Evolutionary conservation across 208 protist species (phyloP).

Genomic region (Phytomonas sp.): DNA sequence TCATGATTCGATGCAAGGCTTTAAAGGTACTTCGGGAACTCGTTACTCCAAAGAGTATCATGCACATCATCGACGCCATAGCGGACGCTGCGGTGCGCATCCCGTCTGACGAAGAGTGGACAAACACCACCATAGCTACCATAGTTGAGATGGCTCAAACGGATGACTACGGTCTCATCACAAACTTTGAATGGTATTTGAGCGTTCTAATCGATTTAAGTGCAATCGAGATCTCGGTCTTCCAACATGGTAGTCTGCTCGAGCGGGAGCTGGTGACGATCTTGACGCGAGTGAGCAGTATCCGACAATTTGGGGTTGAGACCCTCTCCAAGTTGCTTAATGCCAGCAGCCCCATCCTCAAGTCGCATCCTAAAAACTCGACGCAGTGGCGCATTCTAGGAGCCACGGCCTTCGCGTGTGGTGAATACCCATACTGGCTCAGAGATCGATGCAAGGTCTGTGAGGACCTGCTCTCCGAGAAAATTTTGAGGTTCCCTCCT

Average conservation of each 20-base stretch:
- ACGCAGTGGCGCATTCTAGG: slow-evolving; percentile 77
- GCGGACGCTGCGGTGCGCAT: slow-evolving; percentile 33
- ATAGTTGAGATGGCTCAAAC: slow-evolving; percentile 72
- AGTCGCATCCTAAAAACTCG: slow-evolving; percentile 14
- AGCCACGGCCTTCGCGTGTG: slow-evolving; percentile 90
- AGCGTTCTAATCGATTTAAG: slow-evolving; percentile 89
- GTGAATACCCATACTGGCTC: slow-evolving; percentile 89
- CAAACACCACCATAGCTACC: slow-evolving; percentile 88
- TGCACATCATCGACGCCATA: slow-evolving; percentile 70
- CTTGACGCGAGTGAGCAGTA: slow-evolving; percentile 88
- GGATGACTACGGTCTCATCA: slow-evolving; percentile 85
- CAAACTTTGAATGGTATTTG: slow-evolving; percentile 98
- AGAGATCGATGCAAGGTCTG: slow-evolving; percentile 40
- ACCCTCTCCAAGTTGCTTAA: slow-evolving; percentile 42
- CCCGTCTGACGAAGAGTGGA: slow-evolving; percentile 81
- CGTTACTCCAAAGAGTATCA: slow-evolving; percentile 89
- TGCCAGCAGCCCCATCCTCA: slow-evolving; percentile 3
- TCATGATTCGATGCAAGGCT: slow-evolving; percentile 93
- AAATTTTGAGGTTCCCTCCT: slow-evolving; percentile 38
- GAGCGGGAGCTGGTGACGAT: slow-evolving; percentile 91
- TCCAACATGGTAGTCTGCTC: slow-evolving; percentile 84
- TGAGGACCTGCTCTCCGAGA: slow-evolving; percentile 29
- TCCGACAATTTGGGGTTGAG: slow-evolving; percentile 71
- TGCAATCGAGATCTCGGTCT: slow-evolving; percentile 41
- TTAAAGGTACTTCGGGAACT: slow-evolving; percentile 91